Conservation (phyloP, 257 asterid genomes). For the Salvia miltiorrhiza region DNA sequence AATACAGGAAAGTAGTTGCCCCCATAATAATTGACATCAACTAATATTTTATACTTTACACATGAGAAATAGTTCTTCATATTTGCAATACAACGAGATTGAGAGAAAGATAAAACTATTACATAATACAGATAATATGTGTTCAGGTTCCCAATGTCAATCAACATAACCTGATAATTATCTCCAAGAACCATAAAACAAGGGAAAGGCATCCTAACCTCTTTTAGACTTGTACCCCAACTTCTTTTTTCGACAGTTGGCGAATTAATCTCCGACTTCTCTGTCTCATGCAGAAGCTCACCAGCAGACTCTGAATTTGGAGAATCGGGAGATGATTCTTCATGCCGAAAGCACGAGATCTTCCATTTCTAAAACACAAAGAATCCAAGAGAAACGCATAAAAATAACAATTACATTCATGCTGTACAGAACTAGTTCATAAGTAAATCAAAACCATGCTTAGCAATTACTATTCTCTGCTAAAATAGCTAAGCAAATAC, state of each 20-base stretch:
- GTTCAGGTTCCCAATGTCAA: background rate
- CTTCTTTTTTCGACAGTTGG: background rate
- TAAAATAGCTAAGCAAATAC: conserved; percentile 7
- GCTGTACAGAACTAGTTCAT: background rate
- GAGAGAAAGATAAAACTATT: conserved; percentile 2
- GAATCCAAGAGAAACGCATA: background rate
- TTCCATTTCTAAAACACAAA: conserved; percentile 23
- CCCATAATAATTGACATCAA: background rate
- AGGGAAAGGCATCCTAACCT: conserved; percentile 39
- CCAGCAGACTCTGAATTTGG: conserved; percentile 11
- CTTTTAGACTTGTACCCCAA: conserved; percentile 29
- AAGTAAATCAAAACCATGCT: background rate
- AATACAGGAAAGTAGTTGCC: background rate
- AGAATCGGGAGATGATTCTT: background rate
- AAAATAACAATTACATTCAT: background rate
- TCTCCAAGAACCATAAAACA: conserved; percentile 4
- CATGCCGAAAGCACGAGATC: conserved; percentile 10
- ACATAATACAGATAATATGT: background rate
- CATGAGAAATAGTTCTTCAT: background rate
- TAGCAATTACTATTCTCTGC: background rate
- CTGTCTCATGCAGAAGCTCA: conserved; percentile 6
- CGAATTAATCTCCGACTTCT: background rate
- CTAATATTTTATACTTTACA: background rate
- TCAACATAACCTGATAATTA: conserved; percentile 13
- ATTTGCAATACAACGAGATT: background rate